Percentiles rank a stretch among this genome's conserved stretches.
Conservation (phyloP, 1,139 yeast genomes). For the Chernovozyma aurita region DNA sequence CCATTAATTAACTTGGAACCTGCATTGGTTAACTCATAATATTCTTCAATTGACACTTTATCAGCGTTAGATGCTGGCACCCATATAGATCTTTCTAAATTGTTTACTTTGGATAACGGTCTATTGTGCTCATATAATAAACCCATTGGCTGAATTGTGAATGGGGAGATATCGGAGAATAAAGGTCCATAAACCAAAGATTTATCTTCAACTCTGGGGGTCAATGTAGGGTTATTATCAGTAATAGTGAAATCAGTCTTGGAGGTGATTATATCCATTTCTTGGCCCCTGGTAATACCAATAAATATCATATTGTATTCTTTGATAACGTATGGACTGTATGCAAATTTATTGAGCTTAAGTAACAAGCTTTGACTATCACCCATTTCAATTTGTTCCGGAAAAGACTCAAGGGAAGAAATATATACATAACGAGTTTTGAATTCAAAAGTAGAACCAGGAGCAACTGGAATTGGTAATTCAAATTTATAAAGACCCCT, state of each 20-base stretch:
- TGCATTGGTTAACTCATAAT: conserved; percentile 71
- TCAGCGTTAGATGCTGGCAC: conserved; percentile 39
- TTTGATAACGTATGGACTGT: conserved; percentile 59
- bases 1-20: conserved; percentile 70
- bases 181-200: conserved; percentile 58
- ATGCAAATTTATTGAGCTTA: conserved; percentile 52
- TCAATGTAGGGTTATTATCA: conserved; percentile 13
- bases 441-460: conserved; percentile 50
- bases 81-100: conserved; percentile 76
- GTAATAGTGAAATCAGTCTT: conserved; percentile 8
- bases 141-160: conserved; percentile 43
- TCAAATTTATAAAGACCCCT: conserved; percentile 42
- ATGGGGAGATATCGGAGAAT: conserved; percentile 37
- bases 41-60: conserved; percentile 64
- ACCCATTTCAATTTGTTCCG: conserved; percentile 56
- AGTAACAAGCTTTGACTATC: conserved; percentile 60
- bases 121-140: conserved; percentile 61
- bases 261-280: conserved; percentile 29
- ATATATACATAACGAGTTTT: conserved; percentile 52
- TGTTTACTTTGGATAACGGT: conserved; percentile 61
- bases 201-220: conserved; percentile 32
- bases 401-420: conserved; percentile 53
- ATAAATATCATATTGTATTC: conserved; percentile 46
- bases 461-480: conserved; percentile 66
- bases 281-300: conserved; percentile 48